Base-by-base conservation (phyloP, 768 basidiomycete genomes). In the Termitomyces sp. region DNA sequence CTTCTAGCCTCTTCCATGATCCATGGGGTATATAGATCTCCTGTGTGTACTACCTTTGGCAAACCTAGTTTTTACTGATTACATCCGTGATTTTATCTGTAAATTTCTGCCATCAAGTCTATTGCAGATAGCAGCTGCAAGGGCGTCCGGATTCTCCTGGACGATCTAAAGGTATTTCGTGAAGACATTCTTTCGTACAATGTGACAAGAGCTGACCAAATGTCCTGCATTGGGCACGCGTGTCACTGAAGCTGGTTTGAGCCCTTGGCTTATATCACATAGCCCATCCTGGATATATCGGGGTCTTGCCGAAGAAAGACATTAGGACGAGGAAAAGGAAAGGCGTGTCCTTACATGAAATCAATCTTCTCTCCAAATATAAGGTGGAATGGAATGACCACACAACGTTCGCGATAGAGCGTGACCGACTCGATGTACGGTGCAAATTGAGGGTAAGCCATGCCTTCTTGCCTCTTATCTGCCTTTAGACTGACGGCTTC, bases 121-220 rank as follows among this genome's bases (percentile, higher is more conserved):
- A 7, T 62, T 54, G 43, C 65, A 68, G 35, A 72, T 68, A 28
- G 66, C 68, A 7, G 57, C 59, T 2, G 71, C 70, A 30, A 71
- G 55, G 4, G 41, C 64, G 51, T 70, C 67, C 13, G 71, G 71
- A 33, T 69, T 60, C 50, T 72, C 70, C 56, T 72, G 71, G 4
- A 71, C 68, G 49, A 72, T 57, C 71, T 72, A 46, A 16, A n/a
- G 33, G 14, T 32, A 20, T 36, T 30, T 5, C 14, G 9, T 28
- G 35, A 40, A n/a, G 2, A 32, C 12, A 14, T 13, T 23, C 16
- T 36, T 51, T 7, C 1, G 23, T 58, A 14, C 41, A 38, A 47
- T 5, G 46, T 47, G 2, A 44, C 4, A 23, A 41, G 50, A 46
- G 40, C 70, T 52, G 32, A 72, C 73, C 63, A 70, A 49, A 62